A percentile compares a stretch with the other conserved stretches of the same genome.
These are phyloP conservation scores for Cochlearia excelsa DNA, from an alignment of 345 rosid genomes.

Conservation along the genomic window DNA sequence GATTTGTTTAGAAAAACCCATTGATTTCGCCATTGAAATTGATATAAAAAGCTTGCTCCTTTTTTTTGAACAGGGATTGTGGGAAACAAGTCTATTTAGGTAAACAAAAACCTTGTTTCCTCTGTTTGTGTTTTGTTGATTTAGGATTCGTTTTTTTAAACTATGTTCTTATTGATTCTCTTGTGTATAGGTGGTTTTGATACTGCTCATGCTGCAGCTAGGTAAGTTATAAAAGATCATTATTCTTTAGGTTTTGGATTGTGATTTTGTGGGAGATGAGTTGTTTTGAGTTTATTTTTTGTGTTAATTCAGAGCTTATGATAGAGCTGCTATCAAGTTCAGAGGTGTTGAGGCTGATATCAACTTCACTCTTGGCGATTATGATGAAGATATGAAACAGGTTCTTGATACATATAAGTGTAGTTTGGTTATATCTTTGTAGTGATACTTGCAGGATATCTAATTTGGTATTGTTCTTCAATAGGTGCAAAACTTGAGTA, in stretches of 20 bases:
- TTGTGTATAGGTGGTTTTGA: slow-evolving; percentile 77
- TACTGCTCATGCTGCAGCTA: slow-evolving; percentile 98
- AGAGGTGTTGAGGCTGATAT: slow-evolving; percentile 95
- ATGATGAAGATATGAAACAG: slow-evolving; percentile 87
- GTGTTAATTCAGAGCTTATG: slow-evolving; percentile 66
- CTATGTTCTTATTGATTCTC: slow-evolving; percentile 22
- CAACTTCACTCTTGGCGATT: slow-evolving; percentile 73
- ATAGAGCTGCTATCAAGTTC: slow-evolving; percentile 93
- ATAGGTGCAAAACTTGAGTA: slow-evolving; percentile 67
- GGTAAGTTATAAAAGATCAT: slow-evolving; percentile 40
- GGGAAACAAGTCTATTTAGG: slow-evolving; percentile 97
- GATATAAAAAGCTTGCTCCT: background rate
- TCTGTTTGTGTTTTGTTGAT: background rate
- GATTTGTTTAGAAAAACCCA: background rate
- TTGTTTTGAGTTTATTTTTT: background rate
- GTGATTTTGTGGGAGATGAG: background rate
- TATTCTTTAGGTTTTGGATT: background rate
- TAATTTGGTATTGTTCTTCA: slow-evolving; percentile 2
- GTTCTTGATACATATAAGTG: slow-evolving; percentile 31
- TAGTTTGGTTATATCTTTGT: background rate
- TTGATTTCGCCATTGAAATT: slow-evolving; percentile 1
- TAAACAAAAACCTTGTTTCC: slow-evolving; percentile 20
- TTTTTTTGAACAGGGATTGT: slow-evolving; percentile 67
- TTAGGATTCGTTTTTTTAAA: background rate
- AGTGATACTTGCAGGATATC: background rate